A percentile compares a stretch with the other conserved stretches of the same genome.
phyloP scores from a whole-genome alignment of 208 protist genomes.

The Porcisia deanei region DNA sequence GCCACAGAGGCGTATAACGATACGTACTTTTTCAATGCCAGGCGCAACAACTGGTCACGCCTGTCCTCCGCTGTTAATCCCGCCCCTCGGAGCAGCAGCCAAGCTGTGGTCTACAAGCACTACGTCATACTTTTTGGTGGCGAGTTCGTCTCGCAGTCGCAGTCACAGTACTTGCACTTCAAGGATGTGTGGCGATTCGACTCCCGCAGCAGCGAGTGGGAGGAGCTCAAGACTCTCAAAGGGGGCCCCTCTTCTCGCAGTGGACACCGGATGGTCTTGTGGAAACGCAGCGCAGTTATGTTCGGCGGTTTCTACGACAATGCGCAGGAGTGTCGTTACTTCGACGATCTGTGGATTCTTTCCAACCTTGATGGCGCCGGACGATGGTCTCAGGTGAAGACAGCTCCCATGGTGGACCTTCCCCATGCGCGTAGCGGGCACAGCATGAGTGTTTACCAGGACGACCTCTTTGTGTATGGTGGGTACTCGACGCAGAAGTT shows the following conservation, averaged over 20 bases:
- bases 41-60: constrained; percentile 64
- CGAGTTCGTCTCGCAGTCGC: constrained; percentile 93
- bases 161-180: constrained; percentile 93
- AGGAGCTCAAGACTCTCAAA: constrained; percentile 80
- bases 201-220: constrained; percentile 74
- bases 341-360: constrained; percentile 89
- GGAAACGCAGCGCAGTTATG: constrained; percentile 84
- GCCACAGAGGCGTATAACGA: constrained; percentile 89
- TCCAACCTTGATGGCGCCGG: constrained; percentile 78
- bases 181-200: constrained; percentile 91
- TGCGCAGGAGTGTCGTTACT: constrained; percentile 84
- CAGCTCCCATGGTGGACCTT: constrained; percentile 38
- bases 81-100: constrained; percentile 79
- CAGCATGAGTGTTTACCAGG: constrained; percentile 79
- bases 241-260: constrained; percentile 86
- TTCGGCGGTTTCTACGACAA: constrained; percentile 95
- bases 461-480: constrained; percentile 90
- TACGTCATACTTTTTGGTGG: constrained; percentile 88
- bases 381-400: constrained; percentile 60
- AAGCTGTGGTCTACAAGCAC: constrained; percentile 85
- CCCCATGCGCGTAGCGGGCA: constrained; percentile 82
- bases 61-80: constrained; percentile 72
- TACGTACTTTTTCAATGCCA: constrained; percentile 83
- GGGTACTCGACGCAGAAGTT: constrained; percentile 90
- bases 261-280: constrained; percentile 91